Conservation (phyloP, 305 asterid species). For the Fraxinus xanthoxyloides region DNA sequence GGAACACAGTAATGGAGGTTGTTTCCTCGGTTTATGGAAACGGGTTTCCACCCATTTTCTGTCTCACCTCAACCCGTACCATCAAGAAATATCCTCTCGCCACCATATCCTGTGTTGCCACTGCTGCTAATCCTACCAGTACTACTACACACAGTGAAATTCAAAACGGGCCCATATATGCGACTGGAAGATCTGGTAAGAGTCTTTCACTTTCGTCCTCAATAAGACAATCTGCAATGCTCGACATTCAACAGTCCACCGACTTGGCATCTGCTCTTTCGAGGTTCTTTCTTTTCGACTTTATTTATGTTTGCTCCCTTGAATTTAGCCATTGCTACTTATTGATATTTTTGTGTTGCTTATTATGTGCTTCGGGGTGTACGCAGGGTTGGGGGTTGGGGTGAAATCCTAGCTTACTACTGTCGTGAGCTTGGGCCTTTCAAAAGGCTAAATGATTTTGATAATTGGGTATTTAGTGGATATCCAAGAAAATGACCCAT, state of each 20-base stretch:
- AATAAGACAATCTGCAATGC: conserved; percentile 54
- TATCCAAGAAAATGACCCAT: background rate
- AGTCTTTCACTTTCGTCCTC: conserved; percentile 25
- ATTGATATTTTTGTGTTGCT: background rate
- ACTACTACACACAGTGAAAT: conserved; percentile 22
- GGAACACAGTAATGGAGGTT: conserved; percentile 43
- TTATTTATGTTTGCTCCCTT: background rate
- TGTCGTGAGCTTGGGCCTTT: background rate
- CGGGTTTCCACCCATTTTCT: conserved; percentile 31
- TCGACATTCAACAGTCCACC: conserved; percentile 63
- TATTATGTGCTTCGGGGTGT: background rate
- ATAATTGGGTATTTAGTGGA: background rate
- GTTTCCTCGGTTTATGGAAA: conserved; percentile 36
- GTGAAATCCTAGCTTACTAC: background rate
- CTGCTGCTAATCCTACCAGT: conserved; percentile 23
- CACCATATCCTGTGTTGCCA: conserved; percentile 22
- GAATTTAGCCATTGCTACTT: background rate
- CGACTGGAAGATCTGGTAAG: conserved; percentile 22
- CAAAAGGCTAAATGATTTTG: background rate
- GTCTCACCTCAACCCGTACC: conserved; percentile 32
- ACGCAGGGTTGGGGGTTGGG: background rate
- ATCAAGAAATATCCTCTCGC: conserved; percentile 18
- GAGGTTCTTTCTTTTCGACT: conserved; percentile 40
- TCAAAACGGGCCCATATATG: conserved; percentile 25
- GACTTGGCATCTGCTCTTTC: conserved; percentile 69